Evolutionary conservation across 352 stramenopile genomes (phyloP).

Genomic region (Phytophthora pluvialis): DNA sequence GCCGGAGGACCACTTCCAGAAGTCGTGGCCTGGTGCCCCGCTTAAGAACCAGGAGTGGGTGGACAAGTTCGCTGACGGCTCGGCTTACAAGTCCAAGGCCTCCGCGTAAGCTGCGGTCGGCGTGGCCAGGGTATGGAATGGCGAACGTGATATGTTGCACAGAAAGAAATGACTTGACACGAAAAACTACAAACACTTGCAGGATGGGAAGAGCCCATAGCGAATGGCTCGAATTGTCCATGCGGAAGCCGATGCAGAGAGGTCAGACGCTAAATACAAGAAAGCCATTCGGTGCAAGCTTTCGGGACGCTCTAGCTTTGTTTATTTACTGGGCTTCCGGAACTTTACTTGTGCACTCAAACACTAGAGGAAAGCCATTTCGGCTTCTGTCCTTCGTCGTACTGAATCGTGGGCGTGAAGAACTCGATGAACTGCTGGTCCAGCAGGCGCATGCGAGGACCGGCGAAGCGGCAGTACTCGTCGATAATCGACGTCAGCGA

Average conservation of each 20-base stretch:
- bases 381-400: constrained; percentile 81
- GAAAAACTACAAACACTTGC: constrained; percentile 36
- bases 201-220: constrained; percentile 22
- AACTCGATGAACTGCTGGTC: constrained; percentile 93
- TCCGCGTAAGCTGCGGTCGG: constrained; percentile 43
- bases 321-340: constrained; percentile 7
- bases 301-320: constrained; percentile 14
- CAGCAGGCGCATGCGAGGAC: constrained; percentile 81
- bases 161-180: constrained; percentile 35
- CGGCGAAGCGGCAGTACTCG: constrained; percentile 89
- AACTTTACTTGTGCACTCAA: not conserved
- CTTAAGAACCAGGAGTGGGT: constrained; percentile 97
- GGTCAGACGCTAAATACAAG: constrained; percentile 41
- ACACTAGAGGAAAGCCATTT: constrained; percentile 55
- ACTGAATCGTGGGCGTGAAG: constrained; percentile 79
- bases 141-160: constrained; percentile 29
- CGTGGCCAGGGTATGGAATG: constrained; percentile 13
- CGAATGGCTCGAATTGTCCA: constrained; percentile 32
- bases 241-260: constrained; percentile 36
- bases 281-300: constrained; percentile 30
- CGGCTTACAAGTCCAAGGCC: constrained; percentile 85
- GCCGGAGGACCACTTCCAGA: constrained; percentile 94
- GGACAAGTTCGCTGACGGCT: constrained; percentile 92
- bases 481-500: constrained; percentile 88
- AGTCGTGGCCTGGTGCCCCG: constrained; percentile 94